These are phyloP conservation scores for Hydnum rufescens DNA, from an alignment of 768 basidiomycete species.

Conservation along the genomic window DNA sequence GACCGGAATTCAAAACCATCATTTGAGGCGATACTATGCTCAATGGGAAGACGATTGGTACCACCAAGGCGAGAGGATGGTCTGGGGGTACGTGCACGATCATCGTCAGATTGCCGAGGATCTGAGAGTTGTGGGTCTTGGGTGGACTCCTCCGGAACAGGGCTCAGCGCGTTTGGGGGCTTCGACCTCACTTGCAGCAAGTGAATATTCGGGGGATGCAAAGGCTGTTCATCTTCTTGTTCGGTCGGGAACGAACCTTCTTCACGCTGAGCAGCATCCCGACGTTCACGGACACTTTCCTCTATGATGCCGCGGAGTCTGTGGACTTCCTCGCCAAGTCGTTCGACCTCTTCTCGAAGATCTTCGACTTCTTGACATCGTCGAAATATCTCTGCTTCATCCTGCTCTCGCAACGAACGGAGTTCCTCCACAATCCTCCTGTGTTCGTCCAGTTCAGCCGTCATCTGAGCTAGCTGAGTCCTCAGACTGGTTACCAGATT, in stretches of 20 bases:
- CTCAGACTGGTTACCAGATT: slow-evolving; percentile 55
- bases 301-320: slow-evolving; percentile 75
- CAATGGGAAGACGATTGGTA: too few species aligned
- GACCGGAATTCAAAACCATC: not conserved
- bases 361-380: slow-evolving; percentile 47
- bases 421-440: slow-evolving; percentile 49
- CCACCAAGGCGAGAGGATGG: not conserved
- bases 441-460: slow-evolving; percentile 51
- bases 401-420: slow-evolving; percentile 40
- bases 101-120: too few species aligned
- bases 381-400: slow-evolving; percentile 33
- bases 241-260: not conserved
- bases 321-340: slow-evolving; percentile 68
- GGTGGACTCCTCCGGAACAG: slow-evolving; percentile 7
- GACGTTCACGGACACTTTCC: slow-evolving; percentile 23
- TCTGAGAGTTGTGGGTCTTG: slow-evolving; percentile 5
- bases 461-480: slow-evolving; percentile 55
- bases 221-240: slow-evolving; percentile 13
- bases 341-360: slow-evolving; percentile 57
- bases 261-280: not conserved
- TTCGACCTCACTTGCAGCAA: too few species aligned
- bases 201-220: slow-evolving; percentile 12
- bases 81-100: not conserved
- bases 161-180: slow-evolving; percentile 14
- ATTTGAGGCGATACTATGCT: not conserved